Conservation (phyloP, 768 basidiomycete species). For the Rhodosporidiobolus sp. region DNA sequence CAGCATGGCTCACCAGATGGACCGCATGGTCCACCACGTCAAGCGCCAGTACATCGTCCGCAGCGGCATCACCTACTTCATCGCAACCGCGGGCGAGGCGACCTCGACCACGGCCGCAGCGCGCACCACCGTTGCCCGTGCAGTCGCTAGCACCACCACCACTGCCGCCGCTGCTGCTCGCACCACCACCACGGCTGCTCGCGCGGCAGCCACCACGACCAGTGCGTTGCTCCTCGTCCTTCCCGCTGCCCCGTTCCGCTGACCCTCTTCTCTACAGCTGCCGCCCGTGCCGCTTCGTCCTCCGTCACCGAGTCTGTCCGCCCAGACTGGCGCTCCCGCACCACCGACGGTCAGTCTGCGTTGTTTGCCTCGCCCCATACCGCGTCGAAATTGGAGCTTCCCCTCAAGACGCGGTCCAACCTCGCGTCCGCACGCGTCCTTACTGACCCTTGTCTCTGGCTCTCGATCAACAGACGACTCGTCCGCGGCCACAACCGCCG, state of each 20-base stretch:
- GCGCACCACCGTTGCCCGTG: neutral
- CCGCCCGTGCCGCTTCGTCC: too few species aligned
- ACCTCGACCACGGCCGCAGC: constrained; percentile 4
- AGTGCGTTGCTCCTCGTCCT: neutral
- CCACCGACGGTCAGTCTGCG: too few species aligned
- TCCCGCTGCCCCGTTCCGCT: neutral
- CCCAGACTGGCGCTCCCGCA: too few species aligned
- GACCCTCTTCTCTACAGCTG: too few species aligned
- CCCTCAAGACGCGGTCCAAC: neutral
- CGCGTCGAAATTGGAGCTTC: neutral
- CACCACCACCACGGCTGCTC: neutral
- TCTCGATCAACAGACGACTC: neutral
- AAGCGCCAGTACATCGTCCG: neutral
- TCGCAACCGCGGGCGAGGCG: neutral
- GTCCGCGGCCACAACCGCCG: neutral
- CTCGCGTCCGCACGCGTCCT: too few species aligned
- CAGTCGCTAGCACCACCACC: neutral
- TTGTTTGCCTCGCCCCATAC: too few species aligned
- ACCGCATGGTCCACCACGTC: neutral
- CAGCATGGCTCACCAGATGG: neutral
- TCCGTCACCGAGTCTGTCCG: too few species aligned
- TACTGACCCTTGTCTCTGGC: neutral
- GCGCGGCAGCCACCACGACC: neutral
- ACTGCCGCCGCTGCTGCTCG: neutral
- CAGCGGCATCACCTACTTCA: neutral